Base-by-base conservation (phyloP, 2,329 filamentous ascomycete species). In the Akanthomyces lecanii region DNA sequence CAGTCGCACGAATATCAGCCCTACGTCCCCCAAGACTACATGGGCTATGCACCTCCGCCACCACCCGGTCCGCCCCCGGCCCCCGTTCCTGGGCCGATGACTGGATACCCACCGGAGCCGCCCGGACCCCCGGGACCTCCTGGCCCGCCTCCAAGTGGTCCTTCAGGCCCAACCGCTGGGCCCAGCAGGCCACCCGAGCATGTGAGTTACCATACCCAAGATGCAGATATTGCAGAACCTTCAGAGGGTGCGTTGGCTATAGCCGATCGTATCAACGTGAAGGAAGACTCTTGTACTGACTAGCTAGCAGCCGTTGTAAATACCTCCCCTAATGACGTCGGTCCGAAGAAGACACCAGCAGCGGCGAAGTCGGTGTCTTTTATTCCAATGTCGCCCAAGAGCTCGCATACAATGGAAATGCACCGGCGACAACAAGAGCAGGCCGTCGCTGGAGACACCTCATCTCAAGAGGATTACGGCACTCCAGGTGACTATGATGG, bases 331-430 rank as follows among this genome's bases (percentile, higher is more conserved):
- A 12, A 47, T 10, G 56, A 40, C 7, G 25, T 50, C 53, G 63
- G 28, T 5, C 4, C 28, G 18, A 60, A 52, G 40, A 56, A 52
- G 18, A 42, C 45, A 10, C 54, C 44, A 1, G 47, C 51, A 67
- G 64, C 66, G 12, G 64, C 73, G 25, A 81, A 81, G 64, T 77
- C 78, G 0, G 80, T 83, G 1, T 67, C 72, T 1, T 84, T 82
- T 61, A 75, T 77, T 2, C 81, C 81, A 0, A 68, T 84, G 47
- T 83, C 81, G 3, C 81, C 81, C 0, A 77, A 79, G 59, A 82
- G 80, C 18, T 77, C 77, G 0, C 75, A 71, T 61, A 81, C 80
- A 0, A 77, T 82, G 68, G 71, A 74, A 23, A 70, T 74, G 30
- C 80, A 81, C 64, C 76, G 70, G 45, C 69, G 69, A 40, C 71